A percentile compares a stretch with the other conserved stretches of the same genome.
These are phyloP conservation scores for Pestalotiopsis sp. DNA, from an alignment of 2,329 filamentous ascomycete species.

Conservation along the genomic window DNA sequence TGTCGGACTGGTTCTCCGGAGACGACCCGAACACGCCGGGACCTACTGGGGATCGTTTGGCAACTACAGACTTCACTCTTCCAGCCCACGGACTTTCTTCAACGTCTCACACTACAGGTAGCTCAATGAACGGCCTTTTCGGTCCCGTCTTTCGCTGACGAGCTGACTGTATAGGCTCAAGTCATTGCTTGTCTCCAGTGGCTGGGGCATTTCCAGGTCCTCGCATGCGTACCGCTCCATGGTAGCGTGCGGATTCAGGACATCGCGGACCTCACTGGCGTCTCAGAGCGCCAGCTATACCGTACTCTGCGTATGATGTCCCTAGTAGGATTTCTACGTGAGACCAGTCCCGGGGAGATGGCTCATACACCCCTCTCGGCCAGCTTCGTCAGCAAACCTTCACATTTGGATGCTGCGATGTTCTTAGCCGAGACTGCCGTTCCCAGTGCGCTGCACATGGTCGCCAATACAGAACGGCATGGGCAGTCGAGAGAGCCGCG, in stretches of 20 bases:
- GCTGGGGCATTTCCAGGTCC: slow-evolving; percentile 45
- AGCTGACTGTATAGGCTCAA: slow-evolving; percentile 11
- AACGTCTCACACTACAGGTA: neutral
- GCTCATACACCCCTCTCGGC: slow-evolving; percentile 40
- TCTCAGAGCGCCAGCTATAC: slow-evolving; percentile 37
- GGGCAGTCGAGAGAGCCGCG: neutral
- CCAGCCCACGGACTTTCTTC: neutral
- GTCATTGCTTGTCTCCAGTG: slow-evolving; percentile 38
- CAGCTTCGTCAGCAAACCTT: slow-evolving; percentile 34
- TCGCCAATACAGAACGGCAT: slow-evolving; percentile 21
- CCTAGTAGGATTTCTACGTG: slow-evolving; percentile 35
- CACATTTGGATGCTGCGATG: slow-evolving; percentile 37
- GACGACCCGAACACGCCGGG: neutral
- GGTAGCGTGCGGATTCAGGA: slow-evolving; percentile 38
- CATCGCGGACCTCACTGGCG: slow-evolving; percentile 40
- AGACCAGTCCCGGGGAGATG: slow-evolving; percentile 32
- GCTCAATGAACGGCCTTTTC: neutral
- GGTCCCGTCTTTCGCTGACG: neutral
- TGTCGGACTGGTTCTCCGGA: neutral
- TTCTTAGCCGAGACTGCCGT: slow-evolving; percentile 37
- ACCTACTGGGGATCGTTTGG: neutral
- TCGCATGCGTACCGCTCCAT: slow-evolving; percentile 42
- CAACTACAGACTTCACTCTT: neutral
- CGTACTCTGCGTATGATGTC: slow-evolving; percentile 36
- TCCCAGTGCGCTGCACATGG: slow-evolving; percentile 37